Conservation (phyloP, 305 asterid genomes). For the Solanum hybrid region DNA sequence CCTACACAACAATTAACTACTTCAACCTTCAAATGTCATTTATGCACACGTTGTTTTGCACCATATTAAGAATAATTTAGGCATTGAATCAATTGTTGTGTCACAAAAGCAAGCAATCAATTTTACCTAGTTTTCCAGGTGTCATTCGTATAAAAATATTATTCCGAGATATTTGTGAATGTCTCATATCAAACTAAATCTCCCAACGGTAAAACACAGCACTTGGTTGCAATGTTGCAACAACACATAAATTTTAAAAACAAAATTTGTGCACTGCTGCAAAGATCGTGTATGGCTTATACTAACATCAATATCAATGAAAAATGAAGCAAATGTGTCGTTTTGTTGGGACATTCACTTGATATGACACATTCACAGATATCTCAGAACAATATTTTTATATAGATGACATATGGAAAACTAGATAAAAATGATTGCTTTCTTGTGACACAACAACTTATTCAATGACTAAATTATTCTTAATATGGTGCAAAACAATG, state of each 20-base stretch:
- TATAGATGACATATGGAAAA: not conserved
- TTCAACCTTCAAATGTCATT: not conserved
- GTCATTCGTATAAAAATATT: too few species aligned
- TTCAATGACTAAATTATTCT: not conserved
- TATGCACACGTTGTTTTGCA: not conserved
- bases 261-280: not conserved
- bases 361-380: not conserved
- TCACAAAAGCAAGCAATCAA: not conserved
- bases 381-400: too few species aligned
- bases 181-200: not conserved
- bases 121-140: not conserved
- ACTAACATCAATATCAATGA: not conserved
- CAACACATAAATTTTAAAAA: fast-evolving
- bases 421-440: too few species aligned
- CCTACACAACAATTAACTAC: not conserved
- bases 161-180: fast-evolving
- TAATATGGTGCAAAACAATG: not conserved
- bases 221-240: not conserved
- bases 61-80: too few species aligned
- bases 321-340: not conserved
- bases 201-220: not conserved
- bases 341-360: not conserved
- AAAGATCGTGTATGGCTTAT: not conserved
- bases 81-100: not conserved
- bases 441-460: not conserved